Base-by-base conservation (phyloP, 805 yeast species). In the Candida nemodendra region DNA sequence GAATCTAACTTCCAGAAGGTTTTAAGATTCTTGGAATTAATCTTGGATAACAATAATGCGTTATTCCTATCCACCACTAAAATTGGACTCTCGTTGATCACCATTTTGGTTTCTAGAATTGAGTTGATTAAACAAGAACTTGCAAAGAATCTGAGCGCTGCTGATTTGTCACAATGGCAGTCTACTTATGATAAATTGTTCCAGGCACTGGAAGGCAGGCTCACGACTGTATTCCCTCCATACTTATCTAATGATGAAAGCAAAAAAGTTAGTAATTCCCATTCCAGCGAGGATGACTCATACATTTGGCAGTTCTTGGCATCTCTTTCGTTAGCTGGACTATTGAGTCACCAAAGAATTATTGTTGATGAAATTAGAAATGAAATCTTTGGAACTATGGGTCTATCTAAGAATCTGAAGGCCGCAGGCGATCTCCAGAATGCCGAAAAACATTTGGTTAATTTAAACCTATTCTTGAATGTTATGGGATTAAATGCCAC, bases 291-390 rank as follows among this genome's bases (percentile, higher is more conserved):
- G n/a, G 91, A 84, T 54, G 89, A 81, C 48, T 77, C 89, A 25
- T 89, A 90, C 56, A 88, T 88, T 34, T 91, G 99, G 99, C 97
- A 91, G 66, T 90, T 91, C 57, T 75, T 91, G 62, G 99, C 99
- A 16, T 84, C 96, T 11, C 73, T 91, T 44, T 91, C 98, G 0
- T 69, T 91, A 46, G 91, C 96, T 44, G 96, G 97, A 47, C 82
- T 84, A 58, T 68, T 86, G 51, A 83, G 83, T 53, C 96, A 90
- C 58, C 97, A 91, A 72, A 78, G 96, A 67, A 79, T 87, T 44
- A 84, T 91, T 52, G 95, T 91, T 29, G 97, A 89, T 61, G 96
- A 88, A 59, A 89, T 88, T 18, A 79, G 97, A 66, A 93, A 86
- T 55, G 90, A 87, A 62, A 90, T 91, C 44, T 91, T 91, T 55